Evolutionary conservation across 31 red algal genomes (phyloP).

Genomic region (Porphyra umbilicalis): DNA sequence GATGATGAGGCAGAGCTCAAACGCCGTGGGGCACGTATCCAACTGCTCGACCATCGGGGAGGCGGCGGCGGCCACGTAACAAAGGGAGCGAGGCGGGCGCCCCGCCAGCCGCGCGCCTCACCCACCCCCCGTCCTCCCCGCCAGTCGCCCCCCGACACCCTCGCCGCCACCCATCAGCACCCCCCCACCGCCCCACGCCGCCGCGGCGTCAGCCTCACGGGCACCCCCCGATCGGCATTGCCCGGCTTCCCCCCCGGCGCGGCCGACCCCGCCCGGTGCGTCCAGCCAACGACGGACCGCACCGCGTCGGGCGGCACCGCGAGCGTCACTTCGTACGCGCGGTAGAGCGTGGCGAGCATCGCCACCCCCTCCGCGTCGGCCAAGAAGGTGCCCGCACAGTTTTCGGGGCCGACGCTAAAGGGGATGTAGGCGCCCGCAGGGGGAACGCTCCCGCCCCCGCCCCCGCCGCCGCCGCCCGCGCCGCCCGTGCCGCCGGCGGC

Average conservation of each 20-base stretch:
- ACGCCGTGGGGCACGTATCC: no score
- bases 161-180: no score
- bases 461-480: not conserved
- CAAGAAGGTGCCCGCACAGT: slow-evolving; percentile 21
- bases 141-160: no score
- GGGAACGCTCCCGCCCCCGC: not conserved
- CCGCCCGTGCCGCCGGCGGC: not conserved
- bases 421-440: slow-evolving; percentile 20
- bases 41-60: no score
- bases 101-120: no score
- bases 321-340: slow-evolving; percentile 1
- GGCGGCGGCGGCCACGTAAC: no score
- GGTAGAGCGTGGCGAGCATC: slow-evolving; percentile 14
- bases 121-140: no score
- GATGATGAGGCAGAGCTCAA: no score
- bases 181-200: not conserved
- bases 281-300: not conserved
- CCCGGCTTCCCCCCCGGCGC: not conserved
- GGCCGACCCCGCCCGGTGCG: not conserved
- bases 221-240: not conserved
- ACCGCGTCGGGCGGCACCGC: slow-evolving; percentile 10
- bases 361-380: slow-evolving; percentile 16
- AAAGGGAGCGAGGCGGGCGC: no score
- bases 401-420: slow-evolving; percentile 16
- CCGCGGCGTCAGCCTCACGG: not conserved